A percentile compares a stretch with the other conserved stretches of the same genome.
Conservation (phyloP, 768 basidiomycete genomes). For the Pisolithus microcarpus region DNA sequence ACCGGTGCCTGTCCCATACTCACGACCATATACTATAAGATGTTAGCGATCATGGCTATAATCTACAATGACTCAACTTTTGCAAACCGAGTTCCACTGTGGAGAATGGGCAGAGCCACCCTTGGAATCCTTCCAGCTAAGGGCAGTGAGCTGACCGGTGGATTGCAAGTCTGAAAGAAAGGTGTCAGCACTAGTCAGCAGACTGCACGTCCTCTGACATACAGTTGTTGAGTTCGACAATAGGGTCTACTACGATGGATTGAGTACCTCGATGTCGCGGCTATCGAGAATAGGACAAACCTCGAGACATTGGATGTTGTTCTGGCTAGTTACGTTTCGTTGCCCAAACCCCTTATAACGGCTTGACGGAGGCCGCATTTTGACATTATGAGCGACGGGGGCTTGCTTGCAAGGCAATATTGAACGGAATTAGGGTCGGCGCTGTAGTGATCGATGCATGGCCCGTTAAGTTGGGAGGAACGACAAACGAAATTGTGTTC, state of each 20-base stretch:
- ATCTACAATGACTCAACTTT: constrained; percentile 34
- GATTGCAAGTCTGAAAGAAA: constrained; percentile 45
- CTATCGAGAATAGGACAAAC: constrained; percentile 7
- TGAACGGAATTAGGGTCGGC: constrained; percentile 21
- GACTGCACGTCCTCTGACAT: constrained; percentile 7
- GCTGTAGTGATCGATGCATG: constrained; percentile 26
- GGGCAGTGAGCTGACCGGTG: constrained; percentile 31
- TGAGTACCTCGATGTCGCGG: constrained; percentile 7
- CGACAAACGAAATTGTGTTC: constrained; percentile 20
- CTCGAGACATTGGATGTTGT: constrained; percentile 16
- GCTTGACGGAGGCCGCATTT: constrained; percentile 12
- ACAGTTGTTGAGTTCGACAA: constrained; percentile 38
- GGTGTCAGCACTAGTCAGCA: background rate
- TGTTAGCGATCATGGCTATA: constrained; percentile 8
- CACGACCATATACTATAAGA: constrained; percentile 42
- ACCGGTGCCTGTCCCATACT: constrained; percentile 44
- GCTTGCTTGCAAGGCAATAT: constrained; percentile 22
- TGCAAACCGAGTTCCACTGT: constrained; percentile 53
- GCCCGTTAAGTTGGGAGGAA: constrained; percentile 17
- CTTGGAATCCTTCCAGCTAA: constrained; percentile 49
- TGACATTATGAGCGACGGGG: constrained; percentile 18
- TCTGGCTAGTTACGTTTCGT: constrained; percentile 12
- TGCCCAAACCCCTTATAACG: constrained; percentile 22
- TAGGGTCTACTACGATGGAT: constrained; percentile 20
- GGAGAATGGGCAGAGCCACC: constrained; percentile 40